phyloP scores from a whole-genome alignment of 768 basidiomycete genomes.

The Russula brevipes region DNA sequence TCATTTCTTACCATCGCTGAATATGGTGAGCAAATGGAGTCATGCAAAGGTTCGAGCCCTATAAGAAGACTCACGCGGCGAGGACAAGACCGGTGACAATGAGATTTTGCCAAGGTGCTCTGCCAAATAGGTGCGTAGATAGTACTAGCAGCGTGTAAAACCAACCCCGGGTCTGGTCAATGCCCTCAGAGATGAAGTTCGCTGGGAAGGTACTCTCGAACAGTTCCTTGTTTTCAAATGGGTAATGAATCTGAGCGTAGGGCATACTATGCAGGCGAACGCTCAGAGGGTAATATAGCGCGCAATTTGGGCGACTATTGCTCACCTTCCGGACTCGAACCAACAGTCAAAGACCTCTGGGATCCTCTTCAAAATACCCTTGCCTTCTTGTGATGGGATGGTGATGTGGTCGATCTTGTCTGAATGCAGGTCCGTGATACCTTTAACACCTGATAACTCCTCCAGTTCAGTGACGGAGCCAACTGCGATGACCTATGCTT shows the following conservation, averaged over 20 bases:
- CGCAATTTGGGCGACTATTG: not conserved
- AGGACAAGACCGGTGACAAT: constrained; percentile 95
- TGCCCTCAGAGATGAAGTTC: constrained; percentile 96
- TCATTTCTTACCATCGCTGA: constrained; percentile 99
- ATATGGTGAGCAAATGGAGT: not conserved
- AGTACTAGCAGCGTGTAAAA: constrained; percentile 97
- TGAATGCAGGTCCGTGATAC: constrained; percentile 86
- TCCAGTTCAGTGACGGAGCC: constrained; percentile 88
- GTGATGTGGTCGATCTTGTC: constrained; percentile 96
- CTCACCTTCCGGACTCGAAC: constrained; percentile 98
- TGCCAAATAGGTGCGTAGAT: constrained; percentile 90
- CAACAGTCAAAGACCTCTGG: constrained; percentile 99
- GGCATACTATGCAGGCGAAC: constrained; percentile 75
- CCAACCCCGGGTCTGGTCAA: constrained; percentile 99
- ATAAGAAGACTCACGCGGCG: constrained; percentile 60
- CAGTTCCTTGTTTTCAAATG: constrained; percentile 90
- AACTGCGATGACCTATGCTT: constrained; percentile 32
- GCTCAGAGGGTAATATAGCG: not conserved
- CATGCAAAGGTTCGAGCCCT: not conserved
- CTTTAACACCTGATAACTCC: constrained; percentile 72
- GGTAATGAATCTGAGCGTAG: constrained; percentile 95
- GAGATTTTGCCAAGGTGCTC: constrained; percentile 96
- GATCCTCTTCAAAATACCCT: constrained; percentile 80
- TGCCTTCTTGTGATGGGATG: constrained; percentile 87
- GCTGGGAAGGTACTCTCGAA: constrained; percentile 88